These are phyloP conservation scores for Aureobasidium namibiae DNA, from an alignment of 2,329 filamentous ascomycete genomes.

Conservation along the genomic window DNA sequence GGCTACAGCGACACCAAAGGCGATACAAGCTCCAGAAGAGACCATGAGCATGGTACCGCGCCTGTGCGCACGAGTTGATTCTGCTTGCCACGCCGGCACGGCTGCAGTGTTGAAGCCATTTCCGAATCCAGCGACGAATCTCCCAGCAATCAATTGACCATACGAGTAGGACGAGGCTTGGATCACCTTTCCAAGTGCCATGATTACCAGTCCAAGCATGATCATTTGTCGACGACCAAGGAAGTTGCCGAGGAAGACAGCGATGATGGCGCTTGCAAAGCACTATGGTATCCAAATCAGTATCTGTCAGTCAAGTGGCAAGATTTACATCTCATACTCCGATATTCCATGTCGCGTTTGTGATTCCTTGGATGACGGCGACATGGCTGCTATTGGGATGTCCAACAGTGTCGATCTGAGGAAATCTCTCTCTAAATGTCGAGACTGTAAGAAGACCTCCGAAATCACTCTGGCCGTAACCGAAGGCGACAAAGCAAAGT, in stretches of 20 bases:
- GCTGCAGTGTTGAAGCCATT: conserved; percentile 36
- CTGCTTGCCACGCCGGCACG: conserved; percentile 40
- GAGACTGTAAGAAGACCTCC: conserved; percentile 56
- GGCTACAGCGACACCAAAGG: conserved; percentile 35
- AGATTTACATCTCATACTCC: conserved; percentile 17
- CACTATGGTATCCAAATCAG: conserved; percentile 20
- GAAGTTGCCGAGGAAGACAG: conserved; percentile 46
- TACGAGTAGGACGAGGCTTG: conserved; percentile 45
- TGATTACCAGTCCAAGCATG: conserved; percentile 51
- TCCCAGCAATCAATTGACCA: conserved; percentile 38
- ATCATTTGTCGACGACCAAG: conserved; percentile 51
- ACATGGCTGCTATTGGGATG: conserved; percentile 28
- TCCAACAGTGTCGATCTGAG: conserved; percentile 32
- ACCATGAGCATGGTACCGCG: conserved; percentile 41
- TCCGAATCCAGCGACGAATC: conserved; percentile 41
- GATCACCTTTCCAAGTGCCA: conserved; percentile 52
- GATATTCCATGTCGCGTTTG: conserved; percentile 33
- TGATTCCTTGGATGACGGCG: conserved; percentile 36
- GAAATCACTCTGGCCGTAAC: conserved; percentile 53
- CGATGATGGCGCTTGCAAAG: conserved; percentile 36
- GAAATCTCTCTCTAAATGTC: conserved; percentile 45
- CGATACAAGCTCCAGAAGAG: conserved; percentile 38
- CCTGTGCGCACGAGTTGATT: conserved; percentile 38
- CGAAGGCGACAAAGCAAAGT: conserved; percentile 34
- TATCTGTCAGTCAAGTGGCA: not conserved